Evolutionary conservation across 176 grass and related monocot genomes (phyloP).

Genomic region (Carex cristatella): DNA sequence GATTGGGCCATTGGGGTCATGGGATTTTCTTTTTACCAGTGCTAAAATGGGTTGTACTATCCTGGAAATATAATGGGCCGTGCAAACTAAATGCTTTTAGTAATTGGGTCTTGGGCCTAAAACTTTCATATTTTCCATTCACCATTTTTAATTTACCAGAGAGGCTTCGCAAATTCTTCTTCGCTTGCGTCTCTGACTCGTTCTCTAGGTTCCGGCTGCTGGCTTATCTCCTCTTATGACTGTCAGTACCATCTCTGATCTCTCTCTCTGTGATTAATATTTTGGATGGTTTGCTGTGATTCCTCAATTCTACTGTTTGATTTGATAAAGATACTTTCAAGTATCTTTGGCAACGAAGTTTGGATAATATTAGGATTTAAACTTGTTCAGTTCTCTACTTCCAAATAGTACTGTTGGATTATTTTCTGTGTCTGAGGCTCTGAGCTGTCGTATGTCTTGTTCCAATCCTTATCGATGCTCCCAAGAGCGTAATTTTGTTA

Average conservation of each 20-base stretch:
- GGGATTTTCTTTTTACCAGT: too few relatives aligned
- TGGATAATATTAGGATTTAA: not conserved
- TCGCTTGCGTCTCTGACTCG: not conserved
- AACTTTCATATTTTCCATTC: too few relatives aligned
- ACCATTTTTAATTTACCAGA: too few relatives aligned
- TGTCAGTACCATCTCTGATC: not conserved
- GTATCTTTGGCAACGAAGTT: not conserved
- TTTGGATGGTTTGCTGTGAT: not conserved
- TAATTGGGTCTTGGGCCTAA: too few relatives aligned
- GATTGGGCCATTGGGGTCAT: too few relatives aligned
- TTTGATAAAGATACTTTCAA: not conserved
- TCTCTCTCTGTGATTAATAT: not conserved
- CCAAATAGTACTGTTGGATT: not conserved
- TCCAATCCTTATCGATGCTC: too few relatives aligned
- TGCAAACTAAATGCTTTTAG: too few relatives aligned
- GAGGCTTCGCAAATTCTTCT: not conserved
- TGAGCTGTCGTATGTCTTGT: not conserved
- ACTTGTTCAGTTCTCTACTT: not conserved
- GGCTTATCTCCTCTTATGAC: not conserved
- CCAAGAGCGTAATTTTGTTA: not conserved
- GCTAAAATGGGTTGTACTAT: too few relatives aligned
- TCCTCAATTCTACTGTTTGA: not conserved
- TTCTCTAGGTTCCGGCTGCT: not conserved
- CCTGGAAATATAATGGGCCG: too few relatives aligned
- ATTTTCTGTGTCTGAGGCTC: not conserved